Evolutionary conservation across 2,329 filamentous ascomycete species (phyloP), one percentile per base, ranked within the genome.

Genomic region (Aspergillus thermomutatus): DNA sequence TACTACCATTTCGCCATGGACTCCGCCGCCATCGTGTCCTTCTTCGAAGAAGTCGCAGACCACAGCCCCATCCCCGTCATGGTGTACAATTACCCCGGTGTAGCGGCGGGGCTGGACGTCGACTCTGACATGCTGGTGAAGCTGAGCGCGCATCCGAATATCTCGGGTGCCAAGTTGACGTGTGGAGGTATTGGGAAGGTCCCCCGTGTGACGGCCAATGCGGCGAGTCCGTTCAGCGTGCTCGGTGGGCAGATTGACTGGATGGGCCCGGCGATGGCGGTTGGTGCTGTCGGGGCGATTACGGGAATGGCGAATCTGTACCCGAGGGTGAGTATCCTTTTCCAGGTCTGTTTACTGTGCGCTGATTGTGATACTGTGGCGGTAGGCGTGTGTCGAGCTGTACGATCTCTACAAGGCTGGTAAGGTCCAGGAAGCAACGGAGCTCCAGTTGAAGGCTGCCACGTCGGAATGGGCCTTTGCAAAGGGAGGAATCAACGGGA

Each of bases 1-100:
- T 91, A 90, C 75, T 91, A 90, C 75, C 82, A 85, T 48, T 72
- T 82, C n/a, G 77, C 89, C 27, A 87, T 90, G 72, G 83, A 82
- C 23, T 79, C 83, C 8, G 78, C 81, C 3, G 82, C 81, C 1
- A 77, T 86, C 54, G 67, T 84, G 49, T 79, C 82, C 25, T 91
- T 85, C 74, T 91, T 90, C 77, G 77, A 75, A 41, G 78, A 83
- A 37, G 84, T 87, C 1, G 87, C 86, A 2, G 76, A 79, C 41
- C 77, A 77, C 3, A 82, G 78, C 43, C 79, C 81, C 0, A 70
- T 80, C 25, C 77, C 78, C 1, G 66, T 80, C 9, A 60, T 80
- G 3, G 74, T 80, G 41, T 80, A 81, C 67, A 80, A 80, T 60
- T 80, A 76, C 64, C 78, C 78, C 3, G 73, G 70, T 23, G 75